phyloP scores from a whole-genome alignment of 129 eudicot genomes.

The Deinandra increscens region DNA sequence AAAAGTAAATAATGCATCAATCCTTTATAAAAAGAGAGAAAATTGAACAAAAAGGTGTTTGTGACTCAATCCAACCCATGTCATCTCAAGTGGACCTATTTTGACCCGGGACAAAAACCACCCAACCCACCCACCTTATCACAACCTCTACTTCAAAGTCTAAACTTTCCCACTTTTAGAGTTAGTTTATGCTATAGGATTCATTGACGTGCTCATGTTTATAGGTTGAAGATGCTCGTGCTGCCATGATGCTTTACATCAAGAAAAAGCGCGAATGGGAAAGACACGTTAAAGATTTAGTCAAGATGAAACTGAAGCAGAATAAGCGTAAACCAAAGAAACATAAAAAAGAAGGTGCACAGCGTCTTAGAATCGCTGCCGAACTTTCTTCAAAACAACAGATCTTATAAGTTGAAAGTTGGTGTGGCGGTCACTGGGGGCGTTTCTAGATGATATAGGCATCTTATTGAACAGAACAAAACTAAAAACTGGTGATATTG shows the following conservation, averaged over 20 bases:
- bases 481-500: neutral
- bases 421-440: neutral
- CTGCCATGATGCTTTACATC: conserved; percentile 88
- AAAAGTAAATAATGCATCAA: neutral
- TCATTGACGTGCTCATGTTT: conserved; percentile 11
- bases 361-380: conserved; percentile 15
- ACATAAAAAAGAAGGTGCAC: conserved; percentile 22
- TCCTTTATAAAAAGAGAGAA: neutral
- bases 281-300: conserved; percentile 51
- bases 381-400: neutral
- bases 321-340: conserved; percentile 65
- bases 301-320: conserved; percentile 59
- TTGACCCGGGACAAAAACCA: neutral
- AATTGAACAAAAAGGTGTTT: neutral
- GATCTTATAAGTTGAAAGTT: neutral
- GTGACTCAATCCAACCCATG: neutral
- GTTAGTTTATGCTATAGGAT: neutral
- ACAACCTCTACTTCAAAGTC: neutral
- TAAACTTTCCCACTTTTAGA: neutral
- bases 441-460: neutral
- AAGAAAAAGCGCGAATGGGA: conserved; percentile 80
- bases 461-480: neutral
- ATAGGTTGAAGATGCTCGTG: conserved; percentile 98
- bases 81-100: neutral
- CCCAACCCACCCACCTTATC: neutral